These are phyloP conservation scores for Dryadomyces sulphureus DNA, from an alignment of 2,329 filamentous ascomycete species.

Conservation along the genomic window DNA sequence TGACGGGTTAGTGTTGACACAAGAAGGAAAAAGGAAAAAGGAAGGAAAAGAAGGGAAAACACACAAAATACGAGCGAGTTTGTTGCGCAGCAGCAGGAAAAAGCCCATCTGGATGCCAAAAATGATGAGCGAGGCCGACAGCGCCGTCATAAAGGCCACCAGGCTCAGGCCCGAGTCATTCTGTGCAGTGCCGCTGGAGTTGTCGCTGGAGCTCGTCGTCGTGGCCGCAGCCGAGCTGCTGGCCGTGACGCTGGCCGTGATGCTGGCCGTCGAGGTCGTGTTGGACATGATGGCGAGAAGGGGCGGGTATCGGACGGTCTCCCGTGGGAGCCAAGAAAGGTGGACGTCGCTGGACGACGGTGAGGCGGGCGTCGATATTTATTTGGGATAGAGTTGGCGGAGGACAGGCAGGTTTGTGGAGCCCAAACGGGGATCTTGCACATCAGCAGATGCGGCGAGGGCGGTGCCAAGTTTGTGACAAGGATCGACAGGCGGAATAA, in stretches of 20 bases:
- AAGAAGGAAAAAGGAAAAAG: too few relatives aligned
- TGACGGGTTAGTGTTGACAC: constrained; percentile 22
- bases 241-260: constrained; percentile 3
- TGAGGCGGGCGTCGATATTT: neutral
- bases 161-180: constrained; percentile 27
- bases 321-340: too few relatives aligned
- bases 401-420: neutral
- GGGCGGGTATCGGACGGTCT: neutral
- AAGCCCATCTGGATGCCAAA: constrained; percentile 50
- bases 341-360: too few relatives aligned
- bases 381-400: neutral
- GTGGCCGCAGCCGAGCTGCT: constrained; percentile 5
- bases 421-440: neutral
- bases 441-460: neutral
- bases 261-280: too few relatives aligned
- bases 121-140: constrained; percentile 45
- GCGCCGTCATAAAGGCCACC: constrained; percentile 47
- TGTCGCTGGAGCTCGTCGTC: neutral
- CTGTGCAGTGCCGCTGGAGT: constrained; percentile 12
- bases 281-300: neutral
- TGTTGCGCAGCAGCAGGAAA: constrained; percentile 67
- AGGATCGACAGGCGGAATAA: neutral
- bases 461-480: neutral
- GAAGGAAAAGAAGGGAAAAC: too few relatives aligned
- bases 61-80: constrained; percentile 73